Evolutionary conservation across 179 eudicot genomes (phyloP), one percentile per base, ranked within the genome.

Genomic region (Silene coronaria): DNA sequence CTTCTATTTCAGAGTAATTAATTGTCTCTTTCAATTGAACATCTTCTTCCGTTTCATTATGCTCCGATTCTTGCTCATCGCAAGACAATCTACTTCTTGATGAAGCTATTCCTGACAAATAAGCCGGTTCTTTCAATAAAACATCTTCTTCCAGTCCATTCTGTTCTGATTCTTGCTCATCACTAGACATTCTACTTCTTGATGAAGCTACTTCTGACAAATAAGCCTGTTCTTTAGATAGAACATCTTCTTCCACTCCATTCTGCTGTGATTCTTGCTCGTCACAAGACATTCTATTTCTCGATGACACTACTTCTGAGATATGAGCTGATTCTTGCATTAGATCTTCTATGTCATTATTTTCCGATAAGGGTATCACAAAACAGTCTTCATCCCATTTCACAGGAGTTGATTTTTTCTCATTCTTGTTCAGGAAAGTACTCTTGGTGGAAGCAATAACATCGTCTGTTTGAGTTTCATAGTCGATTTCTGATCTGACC

Each of bases 351-450:
- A 8, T 7, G 30, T 72, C 69, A 36, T 46, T 67, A 6, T 48
- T 36, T 75, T 78, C 82, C 28, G 77, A 65, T 21, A 73, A 32
- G 61, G 71, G 77, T 59, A 75, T 59, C 67, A 71, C 84, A 71
- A 82, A 82, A 60, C 81, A 82, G 58, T 72, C 79, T n/a, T 76
- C 81, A 59, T 75, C 76, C 84, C 84, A 81, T 62, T 48, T 81
- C 70, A 34, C 59, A n/a, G 84, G 77, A 6, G 30, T 36, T 14
- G 80, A 19, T 58, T 2, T 75, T 60, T 72, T 45, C 75, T 82
- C 77, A 60, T 66, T 74, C 66, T 65, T 46, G 30, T 78, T 71
- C 24, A 45, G 26, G 36, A 21, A 60, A 67, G 70, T 19, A 5
- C 13, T 71, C 24, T 67, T 12, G 7, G 71, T 9, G 38, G 70